Conservation (phyloP, 257 asterid genomes). For the Nicotiana sylvestris region DNA sequence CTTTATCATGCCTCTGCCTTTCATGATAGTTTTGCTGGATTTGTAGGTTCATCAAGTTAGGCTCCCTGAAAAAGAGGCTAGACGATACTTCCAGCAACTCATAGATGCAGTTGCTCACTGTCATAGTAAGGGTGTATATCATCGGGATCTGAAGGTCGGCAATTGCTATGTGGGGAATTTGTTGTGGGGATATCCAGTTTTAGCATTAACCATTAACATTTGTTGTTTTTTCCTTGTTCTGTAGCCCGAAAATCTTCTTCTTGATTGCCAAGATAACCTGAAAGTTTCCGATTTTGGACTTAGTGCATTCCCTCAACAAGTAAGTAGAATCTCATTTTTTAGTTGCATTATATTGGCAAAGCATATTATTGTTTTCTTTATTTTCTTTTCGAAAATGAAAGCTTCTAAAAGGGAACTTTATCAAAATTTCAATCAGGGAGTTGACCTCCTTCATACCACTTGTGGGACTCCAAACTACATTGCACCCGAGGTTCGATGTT, state of each 20-base stretch:
- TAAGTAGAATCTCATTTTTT: conserved; percentile 24
- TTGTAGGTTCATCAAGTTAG: conserved; percentile 66
- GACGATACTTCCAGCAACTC: conserved; percentile 85
- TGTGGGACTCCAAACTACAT: conserved; percentile 94
- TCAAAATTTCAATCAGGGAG: conserved; percentile 53
- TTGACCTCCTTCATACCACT: conserved; percentile 85
- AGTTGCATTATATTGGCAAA: conserved; percentile 8
- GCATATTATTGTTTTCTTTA: neutral
- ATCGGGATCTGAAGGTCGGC: conserved; percentile 81
- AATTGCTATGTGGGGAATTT: neutral
- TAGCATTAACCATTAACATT: neutral
- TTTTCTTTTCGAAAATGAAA: neutral
- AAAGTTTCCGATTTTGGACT: conserved; percentile 94
- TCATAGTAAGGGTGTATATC: conserved; percentile 89
- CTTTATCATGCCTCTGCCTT: neutral
- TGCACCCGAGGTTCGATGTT: conserved; percentile 77
- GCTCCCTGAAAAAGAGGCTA: conserved; percentile 74
- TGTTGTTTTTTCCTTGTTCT: conserved; percentile 18
- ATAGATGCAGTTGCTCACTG: conserved; percentile 84
- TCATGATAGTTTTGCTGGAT: conserved; percentile 15
- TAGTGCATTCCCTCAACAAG: conserved; percentile 83
- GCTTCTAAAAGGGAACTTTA: neutral
- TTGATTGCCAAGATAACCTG: conserved; percentile 76
- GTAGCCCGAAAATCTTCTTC: conserved; percentile 94
- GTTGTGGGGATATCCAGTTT: conserved; percentile 16